Conservation (phyloP, 169 alveolate species). For the Eimeria mitis region DNA sequence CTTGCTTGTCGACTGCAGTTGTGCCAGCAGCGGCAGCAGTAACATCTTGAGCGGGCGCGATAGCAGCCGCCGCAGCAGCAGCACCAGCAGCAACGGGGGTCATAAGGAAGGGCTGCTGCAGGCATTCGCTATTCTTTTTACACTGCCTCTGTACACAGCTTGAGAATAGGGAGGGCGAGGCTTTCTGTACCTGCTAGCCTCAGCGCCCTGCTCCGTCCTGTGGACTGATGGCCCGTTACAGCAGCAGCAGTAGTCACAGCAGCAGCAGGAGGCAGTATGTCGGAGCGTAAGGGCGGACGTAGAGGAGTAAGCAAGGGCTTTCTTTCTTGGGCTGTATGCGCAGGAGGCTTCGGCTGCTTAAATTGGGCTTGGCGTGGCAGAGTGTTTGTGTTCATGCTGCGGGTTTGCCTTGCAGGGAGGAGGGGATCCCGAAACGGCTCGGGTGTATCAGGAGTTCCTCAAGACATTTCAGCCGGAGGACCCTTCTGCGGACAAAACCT, state of each 20-base stretch:
- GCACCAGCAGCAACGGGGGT: conserved; percentile 10
- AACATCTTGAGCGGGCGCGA: not conserved
- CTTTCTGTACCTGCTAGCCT: not conserved
- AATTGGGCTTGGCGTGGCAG: not conserved
- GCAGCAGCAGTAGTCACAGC: conserved; percentile 41
- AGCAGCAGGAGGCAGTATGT: conserved; percentile 47
- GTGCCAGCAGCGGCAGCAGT: not conserved
- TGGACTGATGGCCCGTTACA: conserved; percentile 23
- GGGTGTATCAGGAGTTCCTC: conserved; percentile 70
- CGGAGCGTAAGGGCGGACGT: conserved; percentile 71
- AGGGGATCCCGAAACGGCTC: conserved; percentile 67
- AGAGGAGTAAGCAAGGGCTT: conserved; percentile 23
- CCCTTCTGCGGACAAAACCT: conserved; percentile 69
- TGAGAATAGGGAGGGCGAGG: not conserved
- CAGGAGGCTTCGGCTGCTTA: not conserved
- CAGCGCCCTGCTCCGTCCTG: conserved; percentile 25
- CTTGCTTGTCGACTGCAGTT: not conserved
- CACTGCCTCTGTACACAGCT: not conserved
- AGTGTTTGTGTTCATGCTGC: not conserved
- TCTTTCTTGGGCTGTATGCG: not conserved
- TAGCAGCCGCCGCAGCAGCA: conserved; percentile 14
- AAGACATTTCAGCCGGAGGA: conserved; percentile 73
- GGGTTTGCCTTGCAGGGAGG: conserved; percentile 23
- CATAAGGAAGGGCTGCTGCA: not conserved
- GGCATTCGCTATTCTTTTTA: not conserved